Conservation (phyloP, 2,329 filamentous ascomycete genomes). For the Pseudodiploospora longispora region DNA sequence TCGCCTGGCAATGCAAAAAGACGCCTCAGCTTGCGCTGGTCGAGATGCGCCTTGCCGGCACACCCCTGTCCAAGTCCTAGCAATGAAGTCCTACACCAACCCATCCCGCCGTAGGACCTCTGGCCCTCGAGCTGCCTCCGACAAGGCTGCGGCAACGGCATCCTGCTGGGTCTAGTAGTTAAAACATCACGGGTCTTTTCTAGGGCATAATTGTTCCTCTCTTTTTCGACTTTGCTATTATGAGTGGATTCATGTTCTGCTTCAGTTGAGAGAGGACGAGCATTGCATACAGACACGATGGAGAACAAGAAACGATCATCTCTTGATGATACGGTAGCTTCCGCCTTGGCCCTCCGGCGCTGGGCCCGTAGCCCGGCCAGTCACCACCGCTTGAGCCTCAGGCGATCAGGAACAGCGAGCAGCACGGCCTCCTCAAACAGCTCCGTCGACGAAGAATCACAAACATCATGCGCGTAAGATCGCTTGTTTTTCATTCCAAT, state of each 20-base stretch:
- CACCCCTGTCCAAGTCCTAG: slow-evolving; percentile 18
- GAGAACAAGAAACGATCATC: slow-evolving; percentile 22
- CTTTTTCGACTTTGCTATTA: too few species aligned
- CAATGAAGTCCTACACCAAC: slow-evolving; percentile 20
- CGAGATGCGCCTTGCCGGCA: slow-evolving; percentile 7
- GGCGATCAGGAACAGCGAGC: slow-evolving; percentile 23
- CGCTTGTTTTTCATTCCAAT: neutral
- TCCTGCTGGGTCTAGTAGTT: too few species aligned
- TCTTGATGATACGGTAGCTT: slow-evolving; percentile 19
- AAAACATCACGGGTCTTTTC: too few species aligned
- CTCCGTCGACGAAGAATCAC: slow-evolving; percentile 16
- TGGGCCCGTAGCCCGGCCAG: slow-evolving; percentile 21
- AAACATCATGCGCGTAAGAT: slow-evolving; percentile 27
- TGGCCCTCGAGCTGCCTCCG: slow-evolving; percentile 18
- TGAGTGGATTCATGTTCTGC: too few species aligned
- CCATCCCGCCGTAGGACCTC: slow-evolving; percentile 16
- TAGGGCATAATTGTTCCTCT: too few species aligned
- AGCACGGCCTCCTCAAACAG: slow-evolving; percentile 14
- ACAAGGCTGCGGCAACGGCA: slow-evolving; percentile 3
- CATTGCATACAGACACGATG: slow-evolving; percentile 14
- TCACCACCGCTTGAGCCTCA: slow-evolving; percentile 21
- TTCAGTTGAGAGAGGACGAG: neutral
- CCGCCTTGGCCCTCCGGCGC: slow-evolving; percentile 24
- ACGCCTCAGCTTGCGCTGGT: neutral
- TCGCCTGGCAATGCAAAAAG: slow-evolving; percentile 2